Evolutionary conservation across 352 stramenopile species (phyloP).

Genomic region (Phytopythium cucurbitacearum): DNA sequence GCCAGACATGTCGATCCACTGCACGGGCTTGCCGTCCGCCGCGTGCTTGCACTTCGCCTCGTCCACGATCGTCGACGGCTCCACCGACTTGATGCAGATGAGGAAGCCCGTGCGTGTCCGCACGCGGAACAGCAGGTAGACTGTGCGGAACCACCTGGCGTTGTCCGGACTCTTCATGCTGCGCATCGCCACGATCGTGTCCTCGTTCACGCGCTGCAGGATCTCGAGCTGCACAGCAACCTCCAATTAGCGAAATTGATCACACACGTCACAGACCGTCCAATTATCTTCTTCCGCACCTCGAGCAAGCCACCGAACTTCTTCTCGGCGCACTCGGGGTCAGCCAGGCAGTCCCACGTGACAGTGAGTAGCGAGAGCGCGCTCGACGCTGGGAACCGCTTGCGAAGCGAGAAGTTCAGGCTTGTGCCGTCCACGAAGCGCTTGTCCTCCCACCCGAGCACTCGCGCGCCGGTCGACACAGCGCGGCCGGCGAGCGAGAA

Average conservation of each 20-base stretch:
- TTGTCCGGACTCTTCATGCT: conserved; percentile 39
- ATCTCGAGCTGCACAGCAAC: conserved; percentile 21
- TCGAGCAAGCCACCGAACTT: conserved; percentile 67
- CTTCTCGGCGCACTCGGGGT: conserved; percentile 43
- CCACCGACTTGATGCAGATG: conserved; percentile 56
- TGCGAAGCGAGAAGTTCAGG: conserved; percentile 67
- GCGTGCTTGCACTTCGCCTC: conserved; percentile 5
- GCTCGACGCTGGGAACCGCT: conserved; percentile 38
- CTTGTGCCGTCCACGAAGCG: conserved; percentile 41
- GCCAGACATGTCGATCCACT: conserved; percentile 62
- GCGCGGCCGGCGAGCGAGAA: conserved; percentile 50
- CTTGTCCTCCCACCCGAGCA: conserved; percentile 71
- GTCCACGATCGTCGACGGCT: conserved; percentile 23
- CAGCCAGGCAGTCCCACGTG: conserved; percentile 72
- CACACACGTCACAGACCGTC: conserved; percentile 2
- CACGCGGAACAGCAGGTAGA: conserved; percentile 72
- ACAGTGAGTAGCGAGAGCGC: conserved; percentile 40
- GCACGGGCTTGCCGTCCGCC: conserved; percentile 34
- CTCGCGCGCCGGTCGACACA: conserved; percentile 38
- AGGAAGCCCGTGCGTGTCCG: conserved; percentile 59
- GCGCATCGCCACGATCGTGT: conserved; percentile 63
- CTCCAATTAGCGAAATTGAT: conserved; percentile 2
- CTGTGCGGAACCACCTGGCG: conserved; percentile 49
- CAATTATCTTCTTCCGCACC: conserved; percentile 9
- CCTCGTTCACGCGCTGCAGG: conserved; percentile 66